Base-by-base conservation (phyloP, 225 moss, liverwort and hornwort genomes). In the Straminergon stramineum region DNA sequence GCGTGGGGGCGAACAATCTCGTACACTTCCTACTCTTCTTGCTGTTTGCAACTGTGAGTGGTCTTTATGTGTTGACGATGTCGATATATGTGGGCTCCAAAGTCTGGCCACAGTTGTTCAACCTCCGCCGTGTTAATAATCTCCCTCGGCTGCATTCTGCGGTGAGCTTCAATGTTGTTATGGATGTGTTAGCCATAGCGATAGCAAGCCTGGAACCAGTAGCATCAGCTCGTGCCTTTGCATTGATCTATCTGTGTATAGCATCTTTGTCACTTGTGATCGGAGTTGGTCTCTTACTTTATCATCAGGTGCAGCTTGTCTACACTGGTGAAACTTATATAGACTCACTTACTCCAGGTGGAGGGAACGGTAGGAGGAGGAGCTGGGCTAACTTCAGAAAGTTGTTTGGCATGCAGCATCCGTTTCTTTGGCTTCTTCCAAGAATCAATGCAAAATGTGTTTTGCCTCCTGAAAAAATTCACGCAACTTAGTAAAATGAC, bases 401-500 rank as follows among this genome's bases (percentile, higher is more conserved):
- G 82, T 84, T 99, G n/a, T 99, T 99, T 84, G 99, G 97, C 55
- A 91, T 89, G 71, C 90, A 79, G 80, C 95, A 97, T 90, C 97
- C 94, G 30, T 91, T 91, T 85, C 95, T 96, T 82, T 99, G 99
- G 99, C 92, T 96, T 51, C 86, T 97, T 76, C 99, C 97, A 31
- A 93, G 93, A 91, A 67, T 97, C 41, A 92, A 68, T 84, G 75
- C 88, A 85, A 85, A 63, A 52, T 58, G 45, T 70, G 90, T 62
- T 43, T 53, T 64, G 39, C 89, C 92, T 39, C 81, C 86, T 43
- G 92, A 89, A 85, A 99, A 99, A 92, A 89, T 93, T 87, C 97
- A 98, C 83, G 90, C 93, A 65, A 92, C 92, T 90, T 98, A 95
- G 88, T 65, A 74, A 87, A 78, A 37, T 16, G 10, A 27, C 31